Base-by-base conservation (phyloP, 2,329 filamentous ascomycete genomes). In the Aspergillus ibericus region DNA sequence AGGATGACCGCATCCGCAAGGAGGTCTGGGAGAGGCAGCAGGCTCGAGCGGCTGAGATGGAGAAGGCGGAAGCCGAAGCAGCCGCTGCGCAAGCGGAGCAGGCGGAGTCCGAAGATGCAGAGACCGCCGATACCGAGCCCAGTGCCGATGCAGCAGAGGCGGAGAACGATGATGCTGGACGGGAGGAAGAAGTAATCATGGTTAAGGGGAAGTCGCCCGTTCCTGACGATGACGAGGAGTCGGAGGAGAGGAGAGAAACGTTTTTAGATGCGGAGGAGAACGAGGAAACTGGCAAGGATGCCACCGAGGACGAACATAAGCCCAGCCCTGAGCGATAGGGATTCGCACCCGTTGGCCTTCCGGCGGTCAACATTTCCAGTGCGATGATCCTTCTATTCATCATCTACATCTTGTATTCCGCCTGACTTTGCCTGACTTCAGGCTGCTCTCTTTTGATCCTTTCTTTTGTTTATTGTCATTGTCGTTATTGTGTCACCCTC, bases 1-100 rank as follows among this genome's bases (percentile, higher is more conserved):
- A 93, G 73, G 95, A 99, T 69, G 95, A 98, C 60, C 84, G 85
- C 66, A 92, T 92, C 59, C 83, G 93, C 58, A 88, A 86, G 68
- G 93, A 97, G 74, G 90, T 85, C 25, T 83, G 78, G 70, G 84
- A 86, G 62, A 75, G 80, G 29, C 77, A 82, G 66, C 78, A 82
- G 60, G 80, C 78, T 49, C 72, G 81, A 59, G 78, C 79, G 58
- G 79, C 78, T 1, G 83, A 83, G 62, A 79, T 81, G 65, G 78
- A 77, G 46, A 74, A 73, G 18, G 70, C 66, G 2, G 70, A 69
- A 2, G 70, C 70, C 48, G 64, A 70, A 52, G 68, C 70, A 38
- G 66, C 66, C 0, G 59, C 61, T 40, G 56, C 63, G 51, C 61
- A 69, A 42, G 54, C 62, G 20, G 65, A 67, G 22, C 44, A 63